phyloP scores from a whole-genome alignment of 805 yeast species.

The Metschnikowia rubicola region DNA sequence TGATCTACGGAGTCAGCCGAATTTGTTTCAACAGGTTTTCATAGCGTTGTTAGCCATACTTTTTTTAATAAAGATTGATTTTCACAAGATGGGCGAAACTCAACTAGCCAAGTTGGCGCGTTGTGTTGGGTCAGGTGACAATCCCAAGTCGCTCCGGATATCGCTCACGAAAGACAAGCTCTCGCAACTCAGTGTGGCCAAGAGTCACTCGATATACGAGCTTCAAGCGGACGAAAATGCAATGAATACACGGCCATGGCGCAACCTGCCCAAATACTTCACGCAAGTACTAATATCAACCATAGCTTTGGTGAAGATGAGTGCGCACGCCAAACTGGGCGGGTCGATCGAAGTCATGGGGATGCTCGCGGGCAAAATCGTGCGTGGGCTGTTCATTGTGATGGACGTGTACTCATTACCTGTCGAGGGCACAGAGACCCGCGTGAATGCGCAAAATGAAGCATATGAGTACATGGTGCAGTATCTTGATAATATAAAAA shows the following conservation, averaged over 20 bases:
- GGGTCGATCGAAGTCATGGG: constrained; percentile 95
- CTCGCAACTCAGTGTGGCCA: constrained; percentile 5
- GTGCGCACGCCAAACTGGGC: constrained; percentile 76
- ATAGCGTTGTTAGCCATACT: constrained; percentile 1
- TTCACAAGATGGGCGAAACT: neutral
- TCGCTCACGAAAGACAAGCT: constrained; percentile 6
- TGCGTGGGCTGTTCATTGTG: constrained; percentile 55
- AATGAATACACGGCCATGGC: constrained; percentile 47
- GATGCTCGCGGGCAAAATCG: constrained; percentile 77
- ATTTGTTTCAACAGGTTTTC: neutral
- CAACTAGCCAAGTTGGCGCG: constrained; percentile 1
- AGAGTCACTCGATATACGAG: constrained; percentile 12
- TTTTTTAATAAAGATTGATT: neutral
- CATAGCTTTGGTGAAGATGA: constrained; percentile 70
- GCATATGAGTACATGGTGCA: constrained; percentile 94
- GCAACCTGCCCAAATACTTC: constrained; percentile 55
- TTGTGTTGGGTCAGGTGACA: neutral
- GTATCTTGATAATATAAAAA: constrained; percentile 57
- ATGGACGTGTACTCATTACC: constrained; percentile 85
- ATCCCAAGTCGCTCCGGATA: constrained; percentile 1
- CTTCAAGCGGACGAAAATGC: constrained; percentile 7
- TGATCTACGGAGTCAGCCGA: neutral
- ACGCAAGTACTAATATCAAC: constrained; percentile 62
- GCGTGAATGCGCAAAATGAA: constrained; percentile 92
- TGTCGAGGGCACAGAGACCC: constrained; percentile 92